These are phyloP conservation scores for Aaosphaeria pasadenensis DNA, from an alignment of 2,329 filamentous ascomycete genomes.

Conservation along the genomic window DNA sequence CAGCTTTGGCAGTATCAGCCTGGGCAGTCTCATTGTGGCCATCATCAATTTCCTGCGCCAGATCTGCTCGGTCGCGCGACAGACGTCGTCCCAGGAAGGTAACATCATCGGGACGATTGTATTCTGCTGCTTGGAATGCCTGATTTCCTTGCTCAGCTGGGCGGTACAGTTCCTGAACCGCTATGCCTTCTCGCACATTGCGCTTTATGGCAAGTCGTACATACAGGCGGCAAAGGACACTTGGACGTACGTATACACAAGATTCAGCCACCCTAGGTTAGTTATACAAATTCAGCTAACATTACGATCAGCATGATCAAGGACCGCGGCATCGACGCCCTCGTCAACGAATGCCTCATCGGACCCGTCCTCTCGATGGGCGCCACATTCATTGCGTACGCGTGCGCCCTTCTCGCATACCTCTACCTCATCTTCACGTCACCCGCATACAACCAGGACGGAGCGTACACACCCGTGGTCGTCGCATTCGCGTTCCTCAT, in stretches of 20 bases:
- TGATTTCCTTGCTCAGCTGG: constrained; percentile 80
- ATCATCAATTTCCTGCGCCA: constrained; percentile 84
- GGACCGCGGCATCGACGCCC: constrained; percentile 83
- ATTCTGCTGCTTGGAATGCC: constrained; percentile 73
- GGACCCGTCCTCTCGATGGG: constrained; percentile 66
- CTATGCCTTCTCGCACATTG: constrained; percentile 90
- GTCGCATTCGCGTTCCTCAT: constrained; percentile 86
- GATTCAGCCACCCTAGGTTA: neutral
- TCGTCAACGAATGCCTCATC: constrained; percentile 82
- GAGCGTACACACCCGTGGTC: constrained; percentile 70
- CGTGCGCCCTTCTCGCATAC: constrained; percentile 77
- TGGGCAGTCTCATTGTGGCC: constrained; percentile 82
- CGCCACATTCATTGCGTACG: constrained; percentile 77
- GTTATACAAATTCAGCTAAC: constrained; percentile 9
- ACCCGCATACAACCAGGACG: constrained; percentile 70
- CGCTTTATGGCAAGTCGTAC: constrained; percentile 87
- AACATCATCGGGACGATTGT: constrained; percentile 65
- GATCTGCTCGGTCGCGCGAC: constrained; percentile 73
- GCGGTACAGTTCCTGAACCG: constrained; percentile 84
- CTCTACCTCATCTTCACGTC: constrained; percentile 81
- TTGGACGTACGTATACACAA: constrained; percentile 56
- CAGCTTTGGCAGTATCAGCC: constrained; percentile 85
- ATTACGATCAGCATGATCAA: constrained; percentile 67
- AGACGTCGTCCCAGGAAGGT: constrained; percentile 61
- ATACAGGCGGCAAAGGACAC: constrained; percentile 84